A percentile compares a stretch with the other conserved stretches of the same genome.
Evolutionary conservation across 2,329 filamentous ascomycete species (phyloP).

Genomic region (Fusarium sp.): DNA sequence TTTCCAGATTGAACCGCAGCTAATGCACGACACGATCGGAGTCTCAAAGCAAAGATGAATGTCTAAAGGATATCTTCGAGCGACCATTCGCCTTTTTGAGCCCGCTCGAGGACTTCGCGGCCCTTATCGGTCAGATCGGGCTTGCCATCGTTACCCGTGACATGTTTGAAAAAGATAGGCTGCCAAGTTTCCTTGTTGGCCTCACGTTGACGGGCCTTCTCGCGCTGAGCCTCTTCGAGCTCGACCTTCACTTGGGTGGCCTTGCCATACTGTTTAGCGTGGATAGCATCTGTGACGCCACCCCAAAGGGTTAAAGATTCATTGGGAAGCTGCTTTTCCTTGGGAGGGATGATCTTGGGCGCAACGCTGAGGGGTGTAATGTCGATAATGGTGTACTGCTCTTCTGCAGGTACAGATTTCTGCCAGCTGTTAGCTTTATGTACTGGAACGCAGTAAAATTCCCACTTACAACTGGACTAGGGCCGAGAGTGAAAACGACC

Average conservation of each 20-base stretch:
- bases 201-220: conserved; percentile 85
- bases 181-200: conserved; percentile 77
- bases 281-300: conserved; percentile 87
- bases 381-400: conserved; percentile 84
- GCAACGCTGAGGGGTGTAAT: conserved; percentile 84
- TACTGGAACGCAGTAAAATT: not conserved
- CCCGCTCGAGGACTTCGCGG: conserved; percentile 61
- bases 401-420: conserved; percentile 63
- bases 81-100: conserved; percentile 66
- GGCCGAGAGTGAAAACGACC: conserved; percentile 70
- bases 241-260: conserved; percentile 91
- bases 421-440: conserved; percentile 32
- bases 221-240: conserved; percentile 89
- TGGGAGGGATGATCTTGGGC: conserved; percentile 82
- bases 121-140: conserved; percentile 68
- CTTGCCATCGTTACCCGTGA: conserved; percentile 66
- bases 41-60: not conserved
- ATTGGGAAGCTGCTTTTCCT: conserved; percentile 83
- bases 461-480: conserved; percentile 70
- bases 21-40: conserved; percentile 2
- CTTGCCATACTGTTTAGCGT: conserved; percentile 82
- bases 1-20: not conserved
- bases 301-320: conserved; percentile 92
- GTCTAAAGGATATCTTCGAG: conserved; percentile 56
- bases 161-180: conserved; percentile 86